Base-by-base conservation (phyloP, 106 monocot genomes). In the Dioscorea alata region DNA sequence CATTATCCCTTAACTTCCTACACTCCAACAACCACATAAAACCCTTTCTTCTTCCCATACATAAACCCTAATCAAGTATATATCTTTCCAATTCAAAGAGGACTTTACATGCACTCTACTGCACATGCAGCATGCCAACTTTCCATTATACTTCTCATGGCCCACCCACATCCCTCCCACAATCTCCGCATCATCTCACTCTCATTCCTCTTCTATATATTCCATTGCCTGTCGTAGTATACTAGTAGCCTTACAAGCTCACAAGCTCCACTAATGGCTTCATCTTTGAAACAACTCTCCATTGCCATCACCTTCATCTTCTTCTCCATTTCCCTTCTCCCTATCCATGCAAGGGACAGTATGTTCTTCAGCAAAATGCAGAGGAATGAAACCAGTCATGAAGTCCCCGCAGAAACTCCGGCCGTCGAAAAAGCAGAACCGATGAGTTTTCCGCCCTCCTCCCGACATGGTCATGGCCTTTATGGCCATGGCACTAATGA, bases 81-180 rank as follows among this genome's bases (percentile, higher is more conserved):
- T n/a, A n/a, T 42, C 42, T 42, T 6, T 42, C 3, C 3, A 28
- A 28, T 28, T 42, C 42, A 42, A 6, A 42, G 42, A 8, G 42
- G 42, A 42, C 42, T 42, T 42, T 6, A 42, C 42, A 42, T 54
- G 63, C 31, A 16, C 63, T 63, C 31, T 19, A 63, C 23, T 61
- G 63, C 75, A 81, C 81, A 76, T 77, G 77, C 69, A 82, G 77
- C 82, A 69, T 82, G 82, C 69, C 7, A 59, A 73, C 35, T 21
- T 49, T 48, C 61, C 77, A 82, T 82, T 15, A 82, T 82, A 65
- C 59, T 16, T 21, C 54, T 42, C 33, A 22, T 20, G 59, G 22
- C 59, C 59, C 59, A 12, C 59, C 62, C 69, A 52, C 66, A 16
- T 28, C 49, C 49, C 54, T 64, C 50, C 69, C 79, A 65, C 84